Evolutionary conservation across 768 basidiomycete genomes (phyloP).

Genomic region (Mrakia blollopis): DNA sequence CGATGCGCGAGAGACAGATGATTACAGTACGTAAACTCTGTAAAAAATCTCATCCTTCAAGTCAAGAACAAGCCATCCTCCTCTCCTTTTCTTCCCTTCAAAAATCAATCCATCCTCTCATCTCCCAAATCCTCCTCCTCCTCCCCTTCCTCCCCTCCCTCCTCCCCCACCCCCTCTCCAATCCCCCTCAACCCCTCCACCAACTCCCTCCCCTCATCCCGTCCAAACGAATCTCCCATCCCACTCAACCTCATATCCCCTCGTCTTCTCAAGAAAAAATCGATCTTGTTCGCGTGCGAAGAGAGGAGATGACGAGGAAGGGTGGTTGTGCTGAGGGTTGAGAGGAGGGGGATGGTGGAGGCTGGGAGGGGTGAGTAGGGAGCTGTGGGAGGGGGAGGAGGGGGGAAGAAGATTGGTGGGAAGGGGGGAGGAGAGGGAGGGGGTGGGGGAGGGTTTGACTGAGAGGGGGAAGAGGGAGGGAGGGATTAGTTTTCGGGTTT

Average conservation of each 20-base stretch:
- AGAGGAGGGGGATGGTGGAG: background rate
- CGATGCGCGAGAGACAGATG: too few species aligned
- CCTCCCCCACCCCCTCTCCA: slow-evolving; percentile 18
- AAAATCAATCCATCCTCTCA: slow-evolving; percentile 7
- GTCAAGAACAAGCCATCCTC: too few species aligned
- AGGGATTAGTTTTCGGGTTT: background rate
- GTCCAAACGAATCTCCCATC: slow-evolving; percentile 22
- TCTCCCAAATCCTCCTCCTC: slow-evolving; percentile 18
- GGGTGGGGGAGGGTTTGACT: slow-evolving; percentile 3
- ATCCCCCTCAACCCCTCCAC: slow-evolving; percentile 16
- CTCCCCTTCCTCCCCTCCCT: slow-evolving; percentile 11
- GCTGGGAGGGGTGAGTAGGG: background rate
- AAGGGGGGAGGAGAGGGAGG: slow-evolving; percentile 3
- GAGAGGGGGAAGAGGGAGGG: background rate
- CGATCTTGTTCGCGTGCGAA: slow-evolving; percentile 8
- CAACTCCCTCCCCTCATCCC: slow-evolving; percentile 21
- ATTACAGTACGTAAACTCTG: too few species aligned
- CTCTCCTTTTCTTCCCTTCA: too few species aligned
- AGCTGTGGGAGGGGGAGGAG: background rate
- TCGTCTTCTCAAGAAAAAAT: background rate
- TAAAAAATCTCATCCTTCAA: too few species aligned
- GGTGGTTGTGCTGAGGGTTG: slow-evolving; percentile 15
- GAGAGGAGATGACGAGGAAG: slow-evolving; percentile 15
- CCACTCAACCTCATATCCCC: background rate
- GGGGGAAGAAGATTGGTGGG: slow-evolving; percentile 6